These are phyloP conservation scores for Pseudevernia furfuracea DNA, from an alignment of 495 filamentous ascomycete species.

Conservation along the genomic window DNA sequence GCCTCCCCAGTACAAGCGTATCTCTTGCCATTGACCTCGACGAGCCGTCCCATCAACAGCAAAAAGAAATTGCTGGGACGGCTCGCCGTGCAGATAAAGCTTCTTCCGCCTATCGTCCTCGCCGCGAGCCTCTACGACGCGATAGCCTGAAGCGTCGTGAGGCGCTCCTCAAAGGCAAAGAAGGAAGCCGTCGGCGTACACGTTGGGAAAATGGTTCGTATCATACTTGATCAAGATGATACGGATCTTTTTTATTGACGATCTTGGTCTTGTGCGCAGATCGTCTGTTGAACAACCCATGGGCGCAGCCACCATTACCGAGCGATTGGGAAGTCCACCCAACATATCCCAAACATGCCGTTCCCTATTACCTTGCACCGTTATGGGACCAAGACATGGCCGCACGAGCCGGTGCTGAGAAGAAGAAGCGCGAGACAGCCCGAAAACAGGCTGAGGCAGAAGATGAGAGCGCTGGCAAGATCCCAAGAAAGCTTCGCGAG, in stretches of 20 bases:
- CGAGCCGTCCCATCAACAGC: conserved; percentile 26
- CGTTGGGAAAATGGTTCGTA: conserved; percentile 90
- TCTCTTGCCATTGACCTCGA: conserved; percentile 46
- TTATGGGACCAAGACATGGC: conserved; percentile 72
- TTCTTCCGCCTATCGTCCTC: conserved; percentile 27
- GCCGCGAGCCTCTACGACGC: conserved; percentile 44
- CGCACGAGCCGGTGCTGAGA: conserved; percentile 36
- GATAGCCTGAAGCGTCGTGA: conserved; percentile 65
- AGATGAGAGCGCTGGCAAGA: conserved; percentile 37
- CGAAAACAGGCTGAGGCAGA: conserved; percentile 33
- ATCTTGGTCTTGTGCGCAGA: conserved; percentile 45
- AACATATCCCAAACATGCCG: conserved; percentile 62
- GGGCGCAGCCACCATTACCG: conserved; percentile 70
- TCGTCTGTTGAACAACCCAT: conserved; percentile 77
- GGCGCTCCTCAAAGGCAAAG: conserved; percentile 78
- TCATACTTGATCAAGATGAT: conserved; percentile 10
- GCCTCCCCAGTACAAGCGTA: conserved; percentile 35
- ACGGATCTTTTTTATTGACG: conserved; percentile 18
- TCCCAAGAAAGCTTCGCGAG: conserved; percentile 46
- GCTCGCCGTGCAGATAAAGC: background rate
- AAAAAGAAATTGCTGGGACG: background rate
- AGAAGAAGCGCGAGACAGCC: conserved; percentile 30
- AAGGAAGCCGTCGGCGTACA: conserved; percentile 79
- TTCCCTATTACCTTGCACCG: conserved; percentile 85
- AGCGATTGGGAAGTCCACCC: conserved; percentile 75